These are phyloP conservation scores for Aechmea fasciata DNA, from an alignment of 176 grass and related monocot genomes.

Conservation along the genomic window DNA sequence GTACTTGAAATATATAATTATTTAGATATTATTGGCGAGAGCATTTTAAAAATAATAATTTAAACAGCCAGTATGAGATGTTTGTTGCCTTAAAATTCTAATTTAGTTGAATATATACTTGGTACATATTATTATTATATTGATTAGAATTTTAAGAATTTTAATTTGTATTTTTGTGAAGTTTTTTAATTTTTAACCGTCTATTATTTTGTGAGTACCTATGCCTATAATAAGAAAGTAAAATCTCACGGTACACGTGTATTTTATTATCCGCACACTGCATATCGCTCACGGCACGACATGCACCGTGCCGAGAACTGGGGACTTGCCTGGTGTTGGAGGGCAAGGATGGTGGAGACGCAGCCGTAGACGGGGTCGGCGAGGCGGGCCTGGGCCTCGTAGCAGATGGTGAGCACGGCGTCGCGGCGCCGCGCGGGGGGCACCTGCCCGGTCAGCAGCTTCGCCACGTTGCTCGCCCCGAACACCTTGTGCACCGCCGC, in stretches of 20 bases:
- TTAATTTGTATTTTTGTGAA: too few species aligned
- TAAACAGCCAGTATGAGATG: too few species aligned
- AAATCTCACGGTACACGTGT: background rate
- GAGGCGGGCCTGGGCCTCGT: slow-evolving; percentile 73
- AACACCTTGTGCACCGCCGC: slow-evolving; percentile 64
- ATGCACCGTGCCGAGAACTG: background rate
- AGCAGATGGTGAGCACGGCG: slow-evolving; percentile 51
- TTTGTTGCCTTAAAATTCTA: too few species aligned
- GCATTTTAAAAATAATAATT: too few species aligned
- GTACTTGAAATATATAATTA: too few species aligned
- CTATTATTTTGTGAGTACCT: background rate
- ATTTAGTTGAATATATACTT: too few species aligned
- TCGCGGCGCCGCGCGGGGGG: slow-evolving; percentile 36
- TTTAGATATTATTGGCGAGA: too few species aligned
- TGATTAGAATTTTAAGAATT: too few species aligned
- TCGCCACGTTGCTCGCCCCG: slow-evolving; percentile 79
- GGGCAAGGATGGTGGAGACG: slow-evolving; percentile 59
- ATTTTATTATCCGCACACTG: slow-evolving; percentile 7
- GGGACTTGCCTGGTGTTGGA: slow-evolving; percentile 57
- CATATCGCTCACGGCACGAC: background rate
- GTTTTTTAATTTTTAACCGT: too few species aligned
- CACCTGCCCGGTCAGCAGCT: slow-evolving; percentile 50
- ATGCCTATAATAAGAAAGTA: background rate
- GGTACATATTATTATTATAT: too few species aligned
- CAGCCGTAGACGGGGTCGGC: slow-evolving; percentile 78